Conservation (phyloP, 2,329 filamentous ascomycete genomes). For the Aspergillus melleus region DNA sequence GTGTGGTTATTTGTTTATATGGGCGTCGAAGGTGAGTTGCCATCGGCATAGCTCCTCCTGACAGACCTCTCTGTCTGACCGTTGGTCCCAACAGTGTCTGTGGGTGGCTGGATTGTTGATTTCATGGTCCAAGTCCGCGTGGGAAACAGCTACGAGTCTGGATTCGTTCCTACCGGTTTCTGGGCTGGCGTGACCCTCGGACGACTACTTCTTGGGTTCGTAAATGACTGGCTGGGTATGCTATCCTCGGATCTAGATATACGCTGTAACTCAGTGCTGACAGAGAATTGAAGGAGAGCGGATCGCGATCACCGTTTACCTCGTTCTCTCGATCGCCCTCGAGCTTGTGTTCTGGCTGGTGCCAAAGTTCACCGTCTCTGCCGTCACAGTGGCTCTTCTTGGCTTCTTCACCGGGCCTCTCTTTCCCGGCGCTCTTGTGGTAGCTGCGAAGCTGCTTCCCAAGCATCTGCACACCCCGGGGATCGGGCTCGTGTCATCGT, state of each 20-base stretch:
- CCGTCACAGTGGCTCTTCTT: conserved; percentile 45
- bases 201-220: conserved; percentile 65
- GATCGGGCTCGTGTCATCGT: conserved; percentile 71
- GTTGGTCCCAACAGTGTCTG: conserved; percentile 3
- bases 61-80: neutral
- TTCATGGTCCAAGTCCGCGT: conserved; percentile 74
- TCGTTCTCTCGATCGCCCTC: conserved; percentile 59
- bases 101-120: conserved; percentile 68
- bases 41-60: neutral
- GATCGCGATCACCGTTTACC: conserved; percentile 58
- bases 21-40: conserved; percentile 62
- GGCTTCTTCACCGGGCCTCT: conserved; percentile 74
- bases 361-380: conserved; percentile 67
- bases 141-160: conserved; percentile 64
- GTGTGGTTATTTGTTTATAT: conserved; percentile 57
- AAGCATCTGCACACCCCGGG: conserved; percentile 67
- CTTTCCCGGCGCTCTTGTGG: conserved; percentile 69
- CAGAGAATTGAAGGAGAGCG: conserved; percentile 63
- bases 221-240: conserved; percentile 59
- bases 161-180: conserved; percentile 70
- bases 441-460: conserved; percentile 68
- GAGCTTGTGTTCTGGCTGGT: conserved; percentile 75
- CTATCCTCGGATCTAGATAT: conserved; percentile 54
- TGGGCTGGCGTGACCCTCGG: conserved; percentile 76
- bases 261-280: too few species aligned